Conservation (phyloP, 2,329 filamentous ascomycete genomes). For the Phoma sp. region DNA sequence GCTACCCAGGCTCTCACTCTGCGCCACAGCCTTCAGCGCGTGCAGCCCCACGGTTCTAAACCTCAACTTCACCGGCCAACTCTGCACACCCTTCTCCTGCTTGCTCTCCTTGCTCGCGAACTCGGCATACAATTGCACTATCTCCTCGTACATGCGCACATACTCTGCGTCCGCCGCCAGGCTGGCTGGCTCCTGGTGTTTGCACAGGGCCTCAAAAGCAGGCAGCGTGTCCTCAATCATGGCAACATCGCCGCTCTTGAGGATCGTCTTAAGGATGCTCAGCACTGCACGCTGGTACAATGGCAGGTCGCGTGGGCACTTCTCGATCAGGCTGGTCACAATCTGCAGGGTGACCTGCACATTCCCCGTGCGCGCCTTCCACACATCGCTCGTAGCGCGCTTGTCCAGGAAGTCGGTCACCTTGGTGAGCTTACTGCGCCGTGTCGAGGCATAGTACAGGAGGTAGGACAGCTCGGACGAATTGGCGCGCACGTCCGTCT, state of each 20-base stretch:
- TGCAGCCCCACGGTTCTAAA: constrained; percentile 61
- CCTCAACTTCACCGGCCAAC: constrained; percentile 76
- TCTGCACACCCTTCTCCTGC: constrained; percentile 55
- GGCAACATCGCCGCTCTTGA: constrained; percentile 84
- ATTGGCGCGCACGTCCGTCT: constrained; percentile 90
- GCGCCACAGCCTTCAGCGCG: constrained; percentile 79
- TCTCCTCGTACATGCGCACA: constrained; percentile 78
- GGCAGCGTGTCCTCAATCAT: constrained; percentile 90
- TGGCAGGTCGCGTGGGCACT: constrained; percentile 85
- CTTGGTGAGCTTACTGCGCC: constrained; percentile 93
- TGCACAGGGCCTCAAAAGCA: constrained; percentile 87
- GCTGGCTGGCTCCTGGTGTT: constrained; percentile 83
- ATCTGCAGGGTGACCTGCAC: constrained; percentile 96
- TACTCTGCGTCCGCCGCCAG: constrained; percentile 87
- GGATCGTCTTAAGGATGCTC: constrained; percentile 80
- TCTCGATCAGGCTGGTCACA: constrained; percentile 88
- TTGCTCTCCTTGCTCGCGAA: constrained; percentile 68
- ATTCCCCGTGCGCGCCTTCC: constrained; percentile 85
- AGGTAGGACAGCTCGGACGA: constrained; percentile 96
- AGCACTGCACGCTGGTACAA: constrained; percentile 86
- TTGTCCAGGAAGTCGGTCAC: constrained; percentile 94
- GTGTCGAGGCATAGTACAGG: constrained; percentile 94
- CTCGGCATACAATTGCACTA: constrained; percentile 78
- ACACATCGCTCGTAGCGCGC: constrained; percentile 90
- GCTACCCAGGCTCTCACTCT: constrained; percentile 77